phyloP scores from a whole-genome alignment of 2,329 filamentous ascomycete genomes.

The Orbilia ellipsospora region DNA sequence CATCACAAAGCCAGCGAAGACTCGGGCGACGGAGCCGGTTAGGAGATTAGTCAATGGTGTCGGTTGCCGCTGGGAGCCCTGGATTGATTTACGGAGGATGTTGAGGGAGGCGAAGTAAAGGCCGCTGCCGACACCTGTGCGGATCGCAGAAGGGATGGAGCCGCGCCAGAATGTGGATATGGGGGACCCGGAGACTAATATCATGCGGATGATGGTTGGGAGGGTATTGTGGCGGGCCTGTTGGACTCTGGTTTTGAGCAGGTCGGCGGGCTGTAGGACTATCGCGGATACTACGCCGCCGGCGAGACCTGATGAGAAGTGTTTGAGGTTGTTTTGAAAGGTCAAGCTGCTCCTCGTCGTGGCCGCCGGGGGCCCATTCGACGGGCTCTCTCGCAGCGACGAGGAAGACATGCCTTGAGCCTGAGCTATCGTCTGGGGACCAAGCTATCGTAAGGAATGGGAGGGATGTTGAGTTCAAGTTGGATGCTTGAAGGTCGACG shows the following conservation, averaged over 20 bases:
- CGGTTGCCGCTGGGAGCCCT: conserved; percentile 64
- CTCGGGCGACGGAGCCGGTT: conserved; percentile 84
- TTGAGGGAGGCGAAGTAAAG: conserved; percentile 94
- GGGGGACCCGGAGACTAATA: conserved; percentile 74
- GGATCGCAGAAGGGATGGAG: conserved; percentile 88
- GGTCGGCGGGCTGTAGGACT: conserved; percentile 91
- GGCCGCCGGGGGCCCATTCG: conserved; percentile 31
- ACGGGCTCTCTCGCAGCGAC: conserved; percentile 31
- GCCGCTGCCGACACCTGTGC: conserved; percentile 91
- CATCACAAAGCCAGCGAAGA: conserved; percentile 86
- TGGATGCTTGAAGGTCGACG: conserved; percentile 38
- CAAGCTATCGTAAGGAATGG: no score
- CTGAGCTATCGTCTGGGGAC: no score
- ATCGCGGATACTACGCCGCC: conserved; percentile 90
- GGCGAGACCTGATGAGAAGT: conserved; percentile 87
- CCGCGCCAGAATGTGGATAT: conserved; percentile 88
- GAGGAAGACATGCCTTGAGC: conserved; percentile 24
- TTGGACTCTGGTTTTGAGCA: conserved; percentile 95
- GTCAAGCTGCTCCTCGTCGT: conserved; percentile 22
- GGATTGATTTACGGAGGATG: conserved; percentile 76
- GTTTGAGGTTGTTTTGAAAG: conserved; percentile 62
- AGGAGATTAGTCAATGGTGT: conserved; percentile 85
- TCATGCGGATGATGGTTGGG: conserved; percentile 74
- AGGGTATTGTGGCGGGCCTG: conserved; percentile 75
- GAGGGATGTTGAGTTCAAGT: conserved; percentile 6